Evolutionary conservation across 2,329 filamentous ascomycete genomes (phyloP).

Genomic region (Paracorniculantispora psalliotae): DNA sequence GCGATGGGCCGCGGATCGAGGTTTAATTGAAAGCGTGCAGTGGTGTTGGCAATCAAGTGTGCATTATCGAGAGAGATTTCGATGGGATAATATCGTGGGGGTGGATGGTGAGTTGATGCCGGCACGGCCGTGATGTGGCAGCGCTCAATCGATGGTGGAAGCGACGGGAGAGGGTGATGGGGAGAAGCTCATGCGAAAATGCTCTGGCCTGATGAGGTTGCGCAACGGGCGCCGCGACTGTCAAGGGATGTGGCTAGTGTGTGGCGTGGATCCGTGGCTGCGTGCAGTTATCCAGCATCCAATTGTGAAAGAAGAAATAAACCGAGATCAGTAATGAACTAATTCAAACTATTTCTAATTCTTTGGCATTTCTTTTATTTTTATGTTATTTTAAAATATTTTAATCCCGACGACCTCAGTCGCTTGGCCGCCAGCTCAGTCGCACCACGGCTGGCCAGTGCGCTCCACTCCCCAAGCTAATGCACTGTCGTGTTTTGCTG

Average conservation of each 20-base stretch:
- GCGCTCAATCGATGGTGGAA: slow-evolving; percentile 4
- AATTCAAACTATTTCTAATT: neutral
- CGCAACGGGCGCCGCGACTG: neutral
- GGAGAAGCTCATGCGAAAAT: neutral
- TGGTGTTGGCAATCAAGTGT: slow-evolving; percentile 2
- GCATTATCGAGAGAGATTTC: neutral
- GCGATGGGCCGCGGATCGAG: slow-evolving; percentile 8
- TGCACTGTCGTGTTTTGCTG: slow-evolving; percentile 8
- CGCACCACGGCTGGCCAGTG: neutral
- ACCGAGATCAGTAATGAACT: neutral
- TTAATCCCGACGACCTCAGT: too few relatives aligned
- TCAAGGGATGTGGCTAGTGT: slow-evolving; percentile 12
- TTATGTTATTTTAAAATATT: neutral
- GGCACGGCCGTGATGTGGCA: neutral
- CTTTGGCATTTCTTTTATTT: neutral
- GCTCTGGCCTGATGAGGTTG: slow-evolving; percentile 2
- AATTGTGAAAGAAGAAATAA: neutral
- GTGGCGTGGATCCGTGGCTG: slow-evolving; percentile 1
- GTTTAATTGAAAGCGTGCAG: slow-evolving; percentile 6
- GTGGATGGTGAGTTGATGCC: neutral
- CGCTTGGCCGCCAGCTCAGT: neutral
- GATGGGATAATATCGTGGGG: neutral
- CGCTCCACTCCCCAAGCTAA: slow-evolving; percentile 3
- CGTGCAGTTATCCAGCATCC: neutral
- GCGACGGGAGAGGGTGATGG: neutral